These are phyloP conservation scores for Tricholoma bakamatsutake DNA, from an alignment of 768 basidiomycete genomes.

Conservation along the genomic window DNA sequence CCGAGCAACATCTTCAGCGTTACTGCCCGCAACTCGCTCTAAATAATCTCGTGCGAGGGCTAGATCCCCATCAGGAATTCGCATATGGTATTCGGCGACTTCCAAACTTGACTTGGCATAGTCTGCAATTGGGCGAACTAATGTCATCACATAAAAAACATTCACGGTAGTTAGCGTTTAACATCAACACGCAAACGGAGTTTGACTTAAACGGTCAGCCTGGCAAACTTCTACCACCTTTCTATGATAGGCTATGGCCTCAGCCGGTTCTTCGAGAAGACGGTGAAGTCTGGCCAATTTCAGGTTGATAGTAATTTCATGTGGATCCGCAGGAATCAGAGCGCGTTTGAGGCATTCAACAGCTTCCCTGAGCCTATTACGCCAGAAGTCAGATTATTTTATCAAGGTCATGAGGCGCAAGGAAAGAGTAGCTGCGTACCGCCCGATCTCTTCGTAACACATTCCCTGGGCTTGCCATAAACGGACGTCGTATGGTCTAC, in stretches of 20 bases:
- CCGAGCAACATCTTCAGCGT: slow-evolving; percentile 73
- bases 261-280: slow-evolving; percentile 56
- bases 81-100: slow-evolving; percentile 76
- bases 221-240: slow-evolving; percentile 70
- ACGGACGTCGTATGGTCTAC: slow-evolving; percentile 90
- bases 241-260: slow-evolving; percentile 77
- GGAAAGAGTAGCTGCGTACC: slow-evolving; percentile 37
- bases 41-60: slow-evolving; percentile 66
- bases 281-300: slow-evolving; percentile 72
- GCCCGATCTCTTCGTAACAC: slow-evolving; percentile 89
- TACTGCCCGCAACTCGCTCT: slow-evolving; percentile 68
- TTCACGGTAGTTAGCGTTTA: slow-evolving; percentile 16
- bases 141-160: slow-evolving; percentile 9
- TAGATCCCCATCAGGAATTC: slow-evolving; percentile 57
- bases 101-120: slow-evolving; percentile 81
- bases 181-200: slow-evolving; percentile 12
- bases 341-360: slow-evolving; percentile 91
- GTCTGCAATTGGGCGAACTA: slow-evolving; percentile 68
- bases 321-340: slow-evolving; percentile 71
- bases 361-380: slow-evolving; percentile 72
- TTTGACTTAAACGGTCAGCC: slow-evolving; percentile 45
- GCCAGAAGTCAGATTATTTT: not conserved
- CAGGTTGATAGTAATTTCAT: slow-evolving; percentile 66
- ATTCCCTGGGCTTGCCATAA: slow-evolving; percentile 94
- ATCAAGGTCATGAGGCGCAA: not conserved